Evolutionary conservation across 108 stramenopile genomes (phyloP).

Genomic region (Stephanodiscus triporus): DNA sequence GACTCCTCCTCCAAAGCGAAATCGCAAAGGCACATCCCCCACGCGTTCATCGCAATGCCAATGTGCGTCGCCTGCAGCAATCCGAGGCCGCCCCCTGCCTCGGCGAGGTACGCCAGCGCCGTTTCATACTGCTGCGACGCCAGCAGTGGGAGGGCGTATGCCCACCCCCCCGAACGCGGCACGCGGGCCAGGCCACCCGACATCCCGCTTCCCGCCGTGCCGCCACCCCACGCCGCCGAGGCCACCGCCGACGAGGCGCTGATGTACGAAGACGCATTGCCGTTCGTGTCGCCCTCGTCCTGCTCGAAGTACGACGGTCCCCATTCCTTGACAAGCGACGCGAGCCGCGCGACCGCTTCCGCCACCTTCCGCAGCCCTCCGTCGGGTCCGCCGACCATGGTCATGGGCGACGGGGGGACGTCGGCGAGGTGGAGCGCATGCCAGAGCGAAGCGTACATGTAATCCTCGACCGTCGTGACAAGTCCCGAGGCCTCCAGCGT

Average conservation of each 20-base stretch:
- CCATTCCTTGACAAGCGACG: conserved; percentile 63
- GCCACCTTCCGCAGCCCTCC: conserved; percentile 21
- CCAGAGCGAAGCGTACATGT: conserved; percentile 72
- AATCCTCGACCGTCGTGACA: conserved; percentile 77
- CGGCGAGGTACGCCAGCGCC: conserved; percentile 67
- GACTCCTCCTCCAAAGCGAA: conserved; percentile 4
- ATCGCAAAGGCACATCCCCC: conserved; percentile 32
- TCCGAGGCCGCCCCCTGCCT: conserved; percentile 65
- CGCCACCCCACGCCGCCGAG: conserved; percentile 12
- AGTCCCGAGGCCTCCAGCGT: conserved; percentile 34
- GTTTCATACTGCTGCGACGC: conserved; percentile 75
- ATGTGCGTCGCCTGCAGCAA: conserved; percentile 77
- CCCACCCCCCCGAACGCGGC: conserved; percentile 68
- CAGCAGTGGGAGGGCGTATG: conserved; percentile 72
- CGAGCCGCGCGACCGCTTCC: conserved; percentile 53
- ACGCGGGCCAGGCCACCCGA: not conserved
- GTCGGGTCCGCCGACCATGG: not conserved
- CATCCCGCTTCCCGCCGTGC: not conserved
- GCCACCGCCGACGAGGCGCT: conserved; percentile 37
- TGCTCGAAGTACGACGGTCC: conserved; percentile 78
- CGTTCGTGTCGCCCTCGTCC: conserved; percentile 36
- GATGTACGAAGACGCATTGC: not conserved
- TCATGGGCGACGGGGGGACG: conserved; percentile 11
- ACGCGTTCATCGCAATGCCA: conserved; percentile 53
- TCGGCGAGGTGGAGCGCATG: conserved; percentile 54